Conservation (phyloP, 169 alveolate species). For the Eimeria acervulina region DNA sequence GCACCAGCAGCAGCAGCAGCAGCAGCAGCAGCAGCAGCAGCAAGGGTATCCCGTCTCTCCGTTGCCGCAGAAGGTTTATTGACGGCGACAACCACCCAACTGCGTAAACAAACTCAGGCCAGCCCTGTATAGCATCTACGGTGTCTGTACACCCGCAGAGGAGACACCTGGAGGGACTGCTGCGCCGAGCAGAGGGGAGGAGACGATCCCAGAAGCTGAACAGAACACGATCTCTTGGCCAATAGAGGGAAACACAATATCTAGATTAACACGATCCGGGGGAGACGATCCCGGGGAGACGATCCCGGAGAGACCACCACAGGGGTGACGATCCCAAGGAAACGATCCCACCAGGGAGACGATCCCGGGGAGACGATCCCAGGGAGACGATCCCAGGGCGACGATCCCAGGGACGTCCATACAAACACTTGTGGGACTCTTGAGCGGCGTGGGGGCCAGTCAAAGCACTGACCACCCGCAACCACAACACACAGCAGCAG, state of each 20-base stretch:
- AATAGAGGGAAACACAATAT: too few species aligned
- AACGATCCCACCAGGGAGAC: neutral
- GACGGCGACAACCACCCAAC: neutral
- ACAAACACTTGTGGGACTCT: slow-evolving; percentile 8
- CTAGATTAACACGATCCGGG: too few species aligned
- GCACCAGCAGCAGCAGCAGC: neutral
- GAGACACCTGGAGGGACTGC: neutral
- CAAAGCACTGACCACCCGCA: slow-evolving; percentile 40
- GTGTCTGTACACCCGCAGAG: neutral
- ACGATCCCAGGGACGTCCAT: slow-evolving; percentile 17
- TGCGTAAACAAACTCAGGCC: neutral
- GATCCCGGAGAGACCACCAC: slow-evolving; percentile 40
- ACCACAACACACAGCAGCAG: neutral
- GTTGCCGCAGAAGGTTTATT: too few species aligned
- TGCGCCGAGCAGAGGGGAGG: neutral
- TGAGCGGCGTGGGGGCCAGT: neutral
- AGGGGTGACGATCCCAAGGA: neutral
- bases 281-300: too few species aligned
- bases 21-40: slow-evolving; percentile 25
- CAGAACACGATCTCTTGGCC: too few species aligned
- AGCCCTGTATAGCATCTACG: neutral
- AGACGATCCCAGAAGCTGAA: neutral
- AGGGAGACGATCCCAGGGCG: slow-evolving; percentile 24
- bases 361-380: too few species aligned
- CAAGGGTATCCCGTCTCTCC: neutral